Evolutionary conservation across 2,329 filamentous ascomycete species (phyloP), one percentile per base, ranked within the genome.

Genomic region (Trichoderma koningii): DNA sequence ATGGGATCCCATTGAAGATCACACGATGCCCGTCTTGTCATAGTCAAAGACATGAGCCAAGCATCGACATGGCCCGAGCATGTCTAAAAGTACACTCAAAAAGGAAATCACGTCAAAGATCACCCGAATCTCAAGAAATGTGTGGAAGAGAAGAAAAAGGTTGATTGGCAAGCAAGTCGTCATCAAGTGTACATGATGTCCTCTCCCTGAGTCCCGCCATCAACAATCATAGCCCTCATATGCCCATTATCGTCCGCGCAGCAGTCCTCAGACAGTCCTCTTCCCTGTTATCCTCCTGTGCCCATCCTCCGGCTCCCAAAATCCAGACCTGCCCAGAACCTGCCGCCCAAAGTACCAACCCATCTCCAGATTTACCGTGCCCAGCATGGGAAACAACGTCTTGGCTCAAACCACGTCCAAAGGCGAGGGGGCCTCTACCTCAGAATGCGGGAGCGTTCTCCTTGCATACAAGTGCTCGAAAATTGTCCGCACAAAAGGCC

Each of bases 191-290:
- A 66, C 63, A 65, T 66, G 60, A 68, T 63, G 34, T 34, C 51
- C 48, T 67, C 21, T 19, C 42, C 56, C 47, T 45, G 53, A 17
- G 57, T 67, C 47, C 55, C 23, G 55, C 56, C 60, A 47, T 65
- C 65, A 63, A 68, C 50, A 55, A 61, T 68, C 68, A 30, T 68
- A 30, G 47, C 56, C 62, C 63, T 68, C 65, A 53, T 69, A 55
- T 64, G 65, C 64, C 57, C 63, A 68, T 65, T 67, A 67, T 67
- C 66, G 64, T 69, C 66, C 64, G 59, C 64, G 53, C 53, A 30
- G 41, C 52, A 42, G 52, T 38, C 5, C 34, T 14, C 53, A 56
- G 53, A 38, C 56, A 21, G 42, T n/a, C 56, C 26, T 51, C 30
- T 19, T 42, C 23, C 30, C 47, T 38, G 19, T 28, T 3, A 41